Evolutionary conservation across 2,329 filamentous ascomycete genomes (phyloP), one percentile per base, ranked within the genome.

Genomic region (Neonectria coccinea): DNA sequence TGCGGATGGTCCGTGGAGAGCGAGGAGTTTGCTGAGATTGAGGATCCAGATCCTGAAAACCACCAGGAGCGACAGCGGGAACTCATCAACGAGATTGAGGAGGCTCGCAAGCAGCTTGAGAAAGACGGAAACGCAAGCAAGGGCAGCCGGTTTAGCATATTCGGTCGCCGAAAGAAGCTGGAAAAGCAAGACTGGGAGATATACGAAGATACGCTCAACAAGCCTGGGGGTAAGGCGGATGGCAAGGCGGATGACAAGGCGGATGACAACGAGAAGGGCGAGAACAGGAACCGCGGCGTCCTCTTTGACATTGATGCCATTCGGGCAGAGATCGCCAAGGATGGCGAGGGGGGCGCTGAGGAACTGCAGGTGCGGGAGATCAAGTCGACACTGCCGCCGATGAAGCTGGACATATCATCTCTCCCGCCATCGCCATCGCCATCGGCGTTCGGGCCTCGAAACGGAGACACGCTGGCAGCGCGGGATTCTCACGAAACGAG

Each of bases 291-390:
- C 71, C 82, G 83, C 45, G 87, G 87, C 36, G 91, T 98, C 9
- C 84, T 99, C 50, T 99, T 99, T 74, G 96, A 99, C 74, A 89
- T 99, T 51, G 96, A 99, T 73, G 96, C 96, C 12, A 98, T 99
- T 69, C 87, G 93, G 53, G 90, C 93, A 10, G 92, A 97, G 73
- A 83, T 99, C 36, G 92, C 92, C 29, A 88, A 87, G 53, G 91
- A 95, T 67, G 73, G 87, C 25, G 85, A 89, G 41, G 73, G 87
- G 29, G 84, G 89, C 44, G 72, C 78, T 56, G 79, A 82, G 45
- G 79, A 85, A 59, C 70, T 89, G 51, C 84, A 88, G 77, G 89
- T 97, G 68, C 91, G 89, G 75, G 92, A 98, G 80, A 87, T 97
- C 64, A 87, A 96, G 78, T 94, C 92, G 54, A 97, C 94, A 2